Conservation (phyloP, 2,329 filamentous ascomycete genomes). For the Paecilomyces dactylethromorphus region DNA sequence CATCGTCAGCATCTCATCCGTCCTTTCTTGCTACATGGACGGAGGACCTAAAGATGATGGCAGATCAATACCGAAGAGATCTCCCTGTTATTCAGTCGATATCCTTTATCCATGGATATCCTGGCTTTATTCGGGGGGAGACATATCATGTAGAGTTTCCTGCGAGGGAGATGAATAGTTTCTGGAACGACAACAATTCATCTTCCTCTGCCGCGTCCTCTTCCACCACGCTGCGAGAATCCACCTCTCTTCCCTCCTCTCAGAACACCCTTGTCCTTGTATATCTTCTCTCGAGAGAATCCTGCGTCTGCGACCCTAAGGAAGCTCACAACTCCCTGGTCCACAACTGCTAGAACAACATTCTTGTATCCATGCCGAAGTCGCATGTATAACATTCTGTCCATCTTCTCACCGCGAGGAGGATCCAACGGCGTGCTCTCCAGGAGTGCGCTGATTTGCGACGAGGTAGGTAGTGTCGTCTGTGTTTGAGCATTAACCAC, state of each 20-base stretch:
- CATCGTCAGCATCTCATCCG: slow-evolving; percentile 33
- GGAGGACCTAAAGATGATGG: slow-evolving; percentile 46
- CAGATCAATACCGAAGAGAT: slow-evolving; percentile 22
- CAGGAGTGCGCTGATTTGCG: slow-evolving; percentile 65
- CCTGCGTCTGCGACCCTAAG: slow-evolving; percentile 71
- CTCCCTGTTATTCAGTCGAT: slow-evolving; percentile 19
- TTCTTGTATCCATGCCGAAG: slow-evolving; percentile 80
- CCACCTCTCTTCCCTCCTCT: slow-evolving; percentile 24
- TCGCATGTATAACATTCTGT: slow-evolving; percentile 60
- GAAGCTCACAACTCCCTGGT: slow-evolving; percentile 85
- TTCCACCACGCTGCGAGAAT: slow-evolving; percentile 16
- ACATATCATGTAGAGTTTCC: slow-evolving; percentile 11
- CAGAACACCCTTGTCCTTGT: slow-evolving; percentile 38
- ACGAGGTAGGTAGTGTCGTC: slow-evolving; percentile 64
- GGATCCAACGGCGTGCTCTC: slow-evolving; percentile 66
- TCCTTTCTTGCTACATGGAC: slow-evolving; percentile 21
- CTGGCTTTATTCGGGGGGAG: slow-evolving; percentile 22
- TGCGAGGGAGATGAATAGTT: slow-evolving; percentile 2
- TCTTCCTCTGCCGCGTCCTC: slow-evolving; percentile 29
- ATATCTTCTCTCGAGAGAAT: slow-evolving; percentile 70
- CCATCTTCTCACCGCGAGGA: slow-evolving; percentile 43
- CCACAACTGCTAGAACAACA: slow-evolving; percentile 80
- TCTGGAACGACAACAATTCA: not conserved
- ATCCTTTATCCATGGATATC: slow-evolving; percentile 14
- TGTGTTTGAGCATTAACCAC: slow-evolving; percentile 67